These are phyloP conservation scores for Phytophthora pluvialis DNA, from an alignment of 352 stramenopile species.

Conservation along the genomic window DNA sequence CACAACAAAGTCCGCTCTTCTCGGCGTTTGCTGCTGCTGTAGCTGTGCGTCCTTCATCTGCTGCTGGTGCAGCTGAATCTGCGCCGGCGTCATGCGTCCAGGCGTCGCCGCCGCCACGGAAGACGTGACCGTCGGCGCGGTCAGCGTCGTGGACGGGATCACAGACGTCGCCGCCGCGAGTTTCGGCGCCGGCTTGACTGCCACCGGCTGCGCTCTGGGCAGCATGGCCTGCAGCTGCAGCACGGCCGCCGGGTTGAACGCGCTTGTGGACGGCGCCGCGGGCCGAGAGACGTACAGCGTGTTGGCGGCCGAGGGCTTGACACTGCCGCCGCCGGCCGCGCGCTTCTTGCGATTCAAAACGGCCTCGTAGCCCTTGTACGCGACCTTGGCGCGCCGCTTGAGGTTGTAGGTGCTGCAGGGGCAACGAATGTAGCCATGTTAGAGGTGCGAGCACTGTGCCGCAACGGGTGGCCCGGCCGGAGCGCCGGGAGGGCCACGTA, in stretches of 20 bases:
- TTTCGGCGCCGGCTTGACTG: slow-evolving; percentile 40
- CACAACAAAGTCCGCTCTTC: slow-evolving; percentile 68
- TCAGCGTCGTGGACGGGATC: slow-evolving; percentile 37
- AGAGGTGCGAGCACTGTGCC: neutral
- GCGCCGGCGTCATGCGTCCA: slow-evolving; percentile 32
- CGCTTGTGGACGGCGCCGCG: slow-evolving; percentile 11
- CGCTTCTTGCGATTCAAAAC: slow-evolving; percentile 83
- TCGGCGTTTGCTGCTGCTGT: slow-evolving; percentile 36
- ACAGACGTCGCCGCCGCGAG: slow-evolving; percentile 31
- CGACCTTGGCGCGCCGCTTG: slow-evolving; percentile 67
- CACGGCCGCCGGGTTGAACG: slow-evolving; percentile 41
- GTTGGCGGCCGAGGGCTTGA: slow-evolving; percentile 34
- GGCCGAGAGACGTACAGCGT: slow-evolving; percentile 37
- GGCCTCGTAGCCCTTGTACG: slow-evolving; percentile 73
- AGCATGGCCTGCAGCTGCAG: slow-evolving; percentile 44
- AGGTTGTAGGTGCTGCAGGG: slow-evolving; percentile 62
- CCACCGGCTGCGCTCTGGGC: slow-evolving; percentile 30
- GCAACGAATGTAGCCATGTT: slow-evolving; percentile 18
- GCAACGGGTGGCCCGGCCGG: slow-evolving; percentile 1
- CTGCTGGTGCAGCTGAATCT: slow-evolving; percentile 46
- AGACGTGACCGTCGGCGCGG: slow-evolving; percentile 22
- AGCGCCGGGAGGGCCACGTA: slow-evolving; percentile 35
- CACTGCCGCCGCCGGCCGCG: slow-evolving; percentile 22
- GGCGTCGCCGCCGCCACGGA: slow-evolving; percentile 19
- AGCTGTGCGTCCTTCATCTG: slow-evolving; percentile 42